Percentiles rank a stretch among this genome's conserved stretches.
Evolutionary conservation across 1,284 basidiomycete genomes (phyloP).

Genomic region (Fomitopsis betulina): DNA sequence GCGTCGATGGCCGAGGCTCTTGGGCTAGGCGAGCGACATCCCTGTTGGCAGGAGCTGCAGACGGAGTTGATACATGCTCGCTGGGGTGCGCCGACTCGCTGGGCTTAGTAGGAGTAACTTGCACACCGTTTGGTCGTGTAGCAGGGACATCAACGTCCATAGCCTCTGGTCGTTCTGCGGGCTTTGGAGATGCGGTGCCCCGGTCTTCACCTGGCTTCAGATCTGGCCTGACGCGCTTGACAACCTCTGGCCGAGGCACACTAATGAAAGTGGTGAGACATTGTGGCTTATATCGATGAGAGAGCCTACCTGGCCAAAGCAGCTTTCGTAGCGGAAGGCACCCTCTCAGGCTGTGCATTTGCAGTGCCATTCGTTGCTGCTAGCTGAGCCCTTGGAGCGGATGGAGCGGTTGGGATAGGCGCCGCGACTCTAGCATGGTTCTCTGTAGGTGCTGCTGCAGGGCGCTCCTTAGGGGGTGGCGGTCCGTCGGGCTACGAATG

Average conservation of each 20-base stretch:
- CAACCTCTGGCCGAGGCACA: constrained; percentile 71
- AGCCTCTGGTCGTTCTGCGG: constrained; percentile 20
- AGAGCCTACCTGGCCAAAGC: constrained; percentile 57
- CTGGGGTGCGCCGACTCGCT: neutral
- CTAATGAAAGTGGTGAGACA: constrained; percentile 29
- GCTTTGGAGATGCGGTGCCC: constrained; percentile 8
- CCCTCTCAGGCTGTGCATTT: constrained; percentile 17
- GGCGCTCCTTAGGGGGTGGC: constrained; percentile 28
- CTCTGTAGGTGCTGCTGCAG: constrained; percentile 25
- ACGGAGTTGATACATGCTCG: neutral
- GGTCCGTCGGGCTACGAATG: neutral
- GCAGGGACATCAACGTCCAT: constrained; percentile 37
- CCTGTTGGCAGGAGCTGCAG: constrained; percentile 7
- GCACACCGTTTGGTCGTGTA: neutral
- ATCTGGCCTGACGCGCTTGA: constrained; percentile 64
- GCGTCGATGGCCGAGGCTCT: constrained; percentile 22
- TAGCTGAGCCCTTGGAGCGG: constrained; percentile 52
- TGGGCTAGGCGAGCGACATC: constrained; percentile 18
- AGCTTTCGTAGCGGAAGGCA: constrained; percentile 41
- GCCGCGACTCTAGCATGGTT: constrained; percentile 27
- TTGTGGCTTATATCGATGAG: neutral
- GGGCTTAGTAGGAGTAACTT: neutral
- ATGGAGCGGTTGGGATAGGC: constrained; percentile 40
- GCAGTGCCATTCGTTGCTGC: constrained; percentile 18
- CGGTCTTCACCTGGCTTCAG: constrained; percentile 15